A percentile compares a stretch with the other conserved stretches of the same genome.
Conservation (phyloP, 192 early-diverging fungal genomes). For the Phlyctochytrium arcticum region DNA sequence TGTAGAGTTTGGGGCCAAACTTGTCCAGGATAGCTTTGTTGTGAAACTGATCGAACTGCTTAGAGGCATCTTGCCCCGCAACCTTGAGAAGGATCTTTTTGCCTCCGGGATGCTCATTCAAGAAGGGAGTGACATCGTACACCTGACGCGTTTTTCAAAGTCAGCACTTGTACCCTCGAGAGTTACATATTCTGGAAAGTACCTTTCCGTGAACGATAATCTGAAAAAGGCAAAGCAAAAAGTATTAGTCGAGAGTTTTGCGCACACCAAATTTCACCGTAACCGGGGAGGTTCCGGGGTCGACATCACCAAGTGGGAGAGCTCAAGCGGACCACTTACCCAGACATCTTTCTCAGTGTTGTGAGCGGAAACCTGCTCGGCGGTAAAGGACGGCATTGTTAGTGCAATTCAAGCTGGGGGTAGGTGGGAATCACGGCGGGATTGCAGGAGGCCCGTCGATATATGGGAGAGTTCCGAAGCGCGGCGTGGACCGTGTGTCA, state of each 20-base stretch:
- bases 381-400: slow-evolving; percentile 44
- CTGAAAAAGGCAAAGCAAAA: slow-evolving; percentile 1
- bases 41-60: slow-evolving; percentile 86
- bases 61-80: slow-evolving; percentile 74
- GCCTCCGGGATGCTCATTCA: slow-evolving; percentile 46
- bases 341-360: slow-evolving; percentile 72
- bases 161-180: too few relatives aligned
- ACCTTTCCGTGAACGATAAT: slow-evolving; percentile 26
- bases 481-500: too few relatives aligned
- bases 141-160: too few relatives aligned
- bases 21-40: slow-evolving; percentile 61
- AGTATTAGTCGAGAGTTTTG: too few relatives aligned
- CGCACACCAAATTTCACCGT: too few relatives aligned
- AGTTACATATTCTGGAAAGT: too few relatives aligned
- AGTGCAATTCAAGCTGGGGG: too few relatives aligned
- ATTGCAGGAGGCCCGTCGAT: too few relatives aligned
- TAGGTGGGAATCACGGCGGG: too few relatives aligned
- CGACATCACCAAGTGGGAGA: neutral
- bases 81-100: slow-evolving; percentile 74
- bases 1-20: slow-evolving; percentile 55
- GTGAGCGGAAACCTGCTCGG: slow-evolving; percentile 70
- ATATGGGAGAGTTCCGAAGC: too few relatives aligned
- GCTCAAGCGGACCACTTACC: slow-evolving; percentile 41
- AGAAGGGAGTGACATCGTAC: slow-evolving; percentile 51
- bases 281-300: neutral